Evolutionary conservation across 164 flowering plant genomes (phyloP).

Genomic region (Vitis rupestris): DNA sequence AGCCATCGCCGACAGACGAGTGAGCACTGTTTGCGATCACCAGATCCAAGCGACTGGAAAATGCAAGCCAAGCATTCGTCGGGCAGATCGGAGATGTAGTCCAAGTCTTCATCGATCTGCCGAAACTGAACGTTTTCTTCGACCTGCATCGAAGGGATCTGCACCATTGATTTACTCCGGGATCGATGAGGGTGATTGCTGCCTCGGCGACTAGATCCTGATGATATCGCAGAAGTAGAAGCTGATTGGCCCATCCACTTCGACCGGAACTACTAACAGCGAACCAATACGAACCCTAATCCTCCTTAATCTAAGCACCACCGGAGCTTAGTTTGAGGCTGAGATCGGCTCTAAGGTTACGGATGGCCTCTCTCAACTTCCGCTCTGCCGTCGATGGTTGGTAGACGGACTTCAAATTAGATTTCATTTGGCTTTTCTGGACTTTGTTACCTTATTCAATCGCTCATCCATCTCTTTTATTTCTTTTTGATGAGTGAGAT

Average conservation of each 20-base stretch:
- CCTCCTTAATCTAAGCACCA: not conserved
- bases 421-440: conserved; percentile 21
- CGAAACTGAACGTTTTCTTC: conserved; percentile 4
- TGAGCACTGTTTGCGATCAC: conserved; percentile 50
- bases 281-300: not conserved
- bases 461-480: not conserved
- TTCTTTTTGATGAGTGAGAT: not conserved
- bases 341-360: too few species aligned
- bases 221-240: conserved; percentile 32
- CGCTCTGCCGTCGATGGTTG: not conserved
- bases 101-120: conserved; percentile 5
- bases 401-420: conserved; percentile 23
- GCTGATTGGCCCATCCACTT: conserved; percentile 59
- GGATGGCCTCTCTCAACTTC: not conserved
- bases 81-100: conserved; percentile 38
- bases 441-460: too few species aligned
- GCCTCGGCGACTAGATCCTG: conserved; percentile 30
- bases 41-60: conserved; percentile 47
- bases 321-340: not conserved
- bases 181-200: conserved; percentile 19
- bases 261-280: not conserved
- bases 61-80: conserved; percentile 54
- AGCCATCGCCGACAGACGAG: conserved; percentile 55
- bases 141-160: conserved; percentile 17
- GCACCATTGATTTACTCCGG: conserved; percentile 23